phyloP scores from a whole-genome alignment of 306 rosid genomes.

The Mimosa bimucronata region DNA sequence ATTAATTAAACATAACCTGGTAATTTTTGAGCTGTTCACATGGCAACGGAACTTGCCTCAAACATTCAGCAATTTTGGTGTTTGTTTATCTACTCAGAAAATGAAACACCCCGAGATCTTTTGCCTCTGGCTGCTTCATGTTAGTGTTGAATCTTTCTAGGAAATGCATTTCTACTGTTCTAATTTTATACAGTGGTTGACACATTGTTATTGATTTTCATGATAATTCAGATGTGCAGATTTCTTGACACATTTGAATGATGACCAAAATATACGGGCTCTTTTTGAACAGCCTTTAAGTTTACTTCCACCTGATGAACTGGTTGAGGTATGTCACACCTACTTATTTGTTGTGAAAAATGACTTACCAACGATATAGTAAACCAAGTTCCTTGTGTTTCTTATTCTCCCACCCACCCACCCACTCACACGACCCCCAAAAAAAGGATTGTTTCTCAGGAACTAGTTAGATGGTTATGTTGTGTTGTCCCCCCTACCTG shows the following conservation, averaged over 20 bases:
- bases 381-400: no score
- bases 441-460: not conserved
- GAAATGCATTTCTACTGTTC: not conserved
- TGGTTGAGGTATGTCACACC: constrained; percentile 69
- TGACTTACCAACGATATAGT: not conserved
- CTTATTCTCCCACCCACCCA: no score
- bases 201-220: constrained; percentile 26
- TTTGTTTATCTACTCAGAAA: constrained; percentile 10
- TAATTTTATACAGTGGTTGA: constrained; percentile 1
- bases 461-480: not conserved
- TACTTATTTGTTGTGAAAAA: not conserved
- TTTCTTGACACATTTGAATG: constrained; percentile 90
- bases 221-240: constrained; percentile 79
- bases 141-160: not conserved
- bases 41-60: not conserved
- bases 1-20: not conserved
- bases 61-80: constrained; percentile 2
- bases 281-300: constrained; percentile 93
- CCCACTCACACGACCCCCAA: no score
- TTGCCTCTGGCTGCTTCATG: constrained; percentile 13
- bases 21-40: not conserved
- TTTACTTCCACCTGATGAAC: constrained; percentile 72
- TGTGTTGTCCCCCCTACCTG: not conserved
- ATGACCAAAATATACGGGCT: constrained; percentile 94
- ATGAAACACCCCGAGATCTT: not conserved